These are phyloP conservation scores for Glycine soja DNA, from an alignment of 306 rosid species.

Conservation along the genomic window DNA sequence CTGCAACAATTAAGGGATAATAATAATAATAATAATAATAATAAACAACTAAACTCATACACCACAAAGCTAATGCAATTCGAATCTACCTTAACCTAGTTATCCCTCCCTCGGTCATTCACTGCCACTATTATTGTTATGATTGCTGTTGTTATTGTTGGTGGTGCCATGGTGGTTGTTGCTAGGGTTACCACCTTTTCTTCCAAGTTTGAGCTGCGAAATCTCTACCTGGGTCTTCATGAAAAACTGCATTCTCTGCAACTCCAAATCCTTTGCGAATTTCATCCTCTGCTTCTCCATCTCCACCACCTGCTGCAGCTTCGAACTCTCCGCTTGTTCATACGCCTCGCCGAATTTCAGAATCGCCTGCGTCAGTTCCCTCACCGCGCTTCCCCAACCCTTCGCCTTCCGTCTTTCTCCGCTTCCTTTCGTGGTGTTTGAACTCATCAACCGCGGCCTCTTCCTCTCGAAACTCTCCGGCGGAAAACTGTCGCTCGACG, in stretches of 20 bases:
- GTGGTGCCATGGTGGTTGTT: slow-evolving; percentile 60
- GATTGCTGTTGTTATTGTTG: slow-evolving; percentile 45
- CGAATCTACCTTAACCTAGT: slow-evolving; percentile 53
- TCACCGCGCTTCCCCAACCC: slow-evolving; percentile 77
- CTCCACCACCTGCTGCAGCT: slow-evolving; percentile 90
- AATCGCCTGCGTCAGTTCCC: slow-evolving; percentile 84
- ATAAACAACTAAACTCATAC: slow-evolving; percentile 45
- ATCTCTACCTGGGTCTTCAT: slow-evolving; percentile 94
- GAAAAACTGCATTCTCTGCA: slow-evolving; percentile 97
- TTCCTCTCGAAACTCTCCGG: slow-evolving; percentile 61
- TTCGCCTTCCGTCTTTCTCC: slow-evolving; percentile 43
- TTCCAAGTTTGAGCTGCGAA: slow-evolving; percentile 83
- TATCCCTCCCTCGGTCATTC: slow-evolving; percentile 74
- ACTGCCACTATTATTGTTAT: slow-evolving; percentile 62
- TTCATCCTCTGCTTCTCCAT: slow-evolving; percentile 99
- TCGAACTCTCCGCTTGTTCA: slow-evolving; percentile 87
- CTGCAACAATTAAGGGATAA: slow-evolving; percentile 43
- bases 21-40: background rate
- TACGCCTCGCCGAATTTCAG: slow-evolving; percentile 91
- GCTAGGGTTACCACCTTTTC: slow-evolving; percentile 62
- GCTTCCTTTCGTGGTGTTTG: slow-evolving; percentile 46
- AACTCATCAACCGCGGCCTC: slow-evolving; percentile 54
- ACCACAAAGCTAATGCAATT: slow-evolving; percentile 48
- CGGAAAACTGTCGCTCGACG: slow-evolving; percentile 74
- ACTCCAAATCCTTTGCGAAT: slow-evolving; percentile 77